Conservation (phyloP, 345 rosid genomes). For the Populus ilicifolia region DNA sequence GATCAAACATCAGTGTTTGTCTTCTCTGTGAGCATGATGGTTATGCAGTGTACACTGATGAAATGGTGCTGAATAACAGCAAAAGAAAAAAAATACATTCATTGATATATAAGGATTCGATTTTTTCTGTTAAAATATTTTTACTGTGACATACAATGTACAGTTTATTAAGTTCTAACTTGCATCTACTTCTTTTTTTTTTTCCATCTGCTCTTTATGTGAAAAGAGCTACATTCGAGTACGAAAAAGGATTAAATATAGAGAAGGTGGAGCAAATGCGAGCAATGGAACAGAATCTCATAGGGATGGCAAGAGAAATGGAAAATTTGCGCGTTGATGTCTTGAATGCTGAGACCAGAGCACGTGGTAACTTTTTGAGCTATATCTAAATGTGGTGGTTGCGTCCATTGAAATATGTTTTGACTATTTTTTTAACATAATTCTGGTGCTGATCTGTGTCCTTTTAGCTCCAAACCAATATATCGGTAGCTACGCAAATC, state of each 20-base stretch:
- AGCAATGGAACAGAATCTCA: constrained; percentile 58
- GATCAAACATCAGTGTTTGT: background rate
- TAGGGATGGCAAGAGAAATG: constrained; percentile 58
- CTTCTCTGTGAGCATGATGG: background rate
- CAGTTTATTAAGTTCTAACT: constrained; percentile 1
- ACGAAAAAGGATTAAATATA: constrained; percentile 62
- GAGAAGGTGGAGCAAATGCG: constrained; percentile 57
- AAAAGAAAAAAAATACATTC: background rate
- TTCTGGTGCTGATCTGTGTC: constrained; percentile 9
- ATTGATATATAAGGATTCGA: background rate
- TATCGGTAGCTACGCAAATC: constrained; percentile 21
- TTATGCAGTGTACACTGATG: background rate
- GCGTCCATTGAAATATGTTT: background rate
- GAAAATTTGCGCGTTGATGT: constrained; percentile 58
- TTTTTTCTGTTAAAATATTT: background rate
- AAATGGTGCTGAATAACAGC: background rate
- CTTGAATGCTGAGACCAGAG: constrained; percentile 36
- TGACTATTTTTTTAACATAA: background rate
- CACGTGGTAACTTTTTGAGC: constrained; percentile 32
- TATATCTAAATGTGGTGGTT: background rate
- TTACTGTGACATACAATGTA: background rate
- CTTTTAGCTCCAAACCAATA: constrained; percentile 29
- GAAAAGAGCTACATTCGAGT: constrained; percentile 55
- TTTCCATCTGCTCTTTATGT: constrained; percentile 5
- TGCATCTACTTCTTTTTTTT: background rate